These are phyloP conservation scores for Micractinium conductrix DNA, from an alignment of 139 green algal species.

Conservation along the genomic window DNA sequence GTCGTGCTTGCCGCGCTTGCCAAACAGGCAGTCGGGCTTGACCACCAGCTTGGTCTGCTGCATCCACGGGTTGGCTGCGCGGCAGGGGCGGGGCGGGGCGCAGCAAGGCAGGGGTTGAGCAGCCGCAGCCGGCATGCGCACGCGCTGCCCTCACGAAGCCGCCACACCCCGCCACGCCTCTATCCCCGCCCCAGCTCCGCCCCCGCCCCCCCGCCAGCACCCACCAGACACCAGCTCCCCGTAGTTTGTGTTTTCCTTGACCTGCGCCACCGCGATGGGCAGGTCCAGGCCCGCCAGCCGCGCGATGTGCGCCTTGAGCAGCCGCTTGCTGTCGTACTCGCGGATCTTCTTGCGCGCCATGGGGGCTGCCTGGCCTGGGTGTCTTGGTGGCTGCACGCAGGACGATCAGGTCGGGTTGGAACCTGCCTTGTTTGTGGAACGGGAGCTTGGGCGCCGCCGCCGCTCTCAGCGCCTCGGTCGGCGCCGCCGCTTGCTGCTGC, in stretches of 20 bases:
- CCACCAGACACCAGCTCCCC: constrained; percentile 72
- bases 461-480: too few relatives aligned
- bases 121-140: background rate
- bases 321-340: constrained; percentile 85
- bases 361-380: background rate
- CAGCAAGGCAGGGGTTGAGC: background rate
- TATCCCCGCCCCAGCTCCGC: too few relatives aligned
- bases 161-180: too few relatives aligned
- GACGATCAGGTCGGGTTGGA: too few relatives aligned
- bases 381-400: background rate
- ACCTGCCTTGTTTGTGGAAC: too few relatives aligned
- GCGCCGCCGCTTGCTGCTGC: too few relatives aligned
- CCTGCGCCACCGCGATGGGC: constrained; percentile 68
- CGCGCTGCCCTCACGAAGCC: too few relatives aligned
- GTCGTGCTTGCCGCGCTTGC: constrained; percentile 94
- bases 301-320: constrained; percentile 81
- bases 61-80: constrained; percentile 35
- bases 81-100: too few relatives aligned
- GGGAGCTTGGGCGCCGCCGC: too few relatives aligned
- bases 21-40: constrained; percentile 97
- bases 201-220: too few relatives aligned
- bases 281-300: constrained; percentile 78
- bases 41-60: constrained; percentile 79
- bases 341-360: constrained; percentile 84
- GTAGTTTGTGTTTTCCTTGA: constrained; percentile 67